Percentiles rank a stretch among this genome's conserved stretches.
These are phyloP conservation scores for Kuraishia molischiana DNA, from an alignment of 805 yeast species.

Conservation along the genomic window DNA sequence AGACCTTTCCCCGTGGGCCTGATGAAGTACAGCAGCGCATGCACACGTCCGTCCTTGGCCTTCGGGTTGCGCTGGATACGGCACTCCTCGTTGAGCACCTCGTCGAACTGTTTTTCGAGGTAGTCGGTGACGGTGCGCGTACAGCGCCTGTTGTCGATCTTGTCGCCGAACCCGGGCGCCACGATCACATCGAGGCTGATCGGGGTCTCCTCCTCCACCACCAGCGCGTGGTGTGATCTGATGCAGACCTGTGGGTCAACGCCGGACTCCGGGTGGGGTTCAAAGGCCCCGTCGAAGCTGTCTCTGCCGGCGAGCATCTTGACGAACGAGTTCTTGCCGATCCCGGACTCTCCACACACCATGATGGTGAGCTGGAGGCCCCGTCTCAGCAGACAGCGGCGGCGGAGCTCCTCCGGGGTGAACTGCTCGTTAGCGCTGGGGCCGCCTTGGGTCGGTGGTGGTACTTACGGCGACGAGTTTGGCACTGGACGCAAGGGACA, in stretches of 20 bases:
- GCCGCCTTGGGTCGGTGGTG: too few species aligned
- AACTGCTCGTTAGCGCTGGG: slow-evolving; percentile 11
- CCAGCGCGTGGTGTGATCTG: slow-evolving; percentile 26
- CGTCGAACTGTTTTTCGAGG: slow-evolving; percentile 69
- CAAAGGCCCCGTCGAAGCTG: slow-evolving; percentile 29
- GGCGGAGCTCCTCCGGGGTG: slow-evolving; percentile 23
- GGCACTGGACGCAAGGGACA: not conserved
- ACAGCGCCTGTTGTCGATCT: slow-evolving; percentile 49
- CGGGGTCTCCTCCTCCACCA: slow-evolving; percentile 46
- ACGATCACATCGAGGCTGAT: slow-evolving; percentile 52
- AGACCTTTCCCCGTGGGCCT: slow-evolving; percentile 60
- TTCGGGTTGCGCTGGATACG: slow-evolving; percentile 33
- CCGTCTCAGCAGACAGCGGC: slow-evolving; percentile 38
- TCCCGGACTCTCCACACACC: slow-evolving; percentile 79
- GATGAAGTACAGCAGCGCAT: slow-evolving; percentile 77
- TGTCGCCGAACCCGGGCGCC: slow-evolving; percentile 69
- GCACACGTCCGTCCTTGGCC: slow-evolving; percentile 61
- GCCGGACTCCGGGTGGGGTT: slow-evolving; percentile 21
- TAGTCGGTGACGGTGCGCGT: slow-evolving; percentile 55
- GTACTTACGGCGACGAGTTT: not conserved
- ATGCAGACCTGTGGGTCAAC: slow-evolving; percentile 24
- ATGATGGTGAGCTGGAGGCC: slow-evolving; percentile 31
- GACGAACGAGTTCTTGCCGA: slow-evolving; percentile 71
- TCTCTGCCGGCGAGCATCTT: slow-evolving; percentile 64
- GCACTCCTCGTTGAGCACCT: slow-evolving; percentile 66